Percentiles rank a stretch among this genome's conserved stretches.
These are phyloP conservation scores for Zygoascus hellenicus DNA, from an alignment of 1,139 yeast genomes.

Conservation along the genomic window DNA sequence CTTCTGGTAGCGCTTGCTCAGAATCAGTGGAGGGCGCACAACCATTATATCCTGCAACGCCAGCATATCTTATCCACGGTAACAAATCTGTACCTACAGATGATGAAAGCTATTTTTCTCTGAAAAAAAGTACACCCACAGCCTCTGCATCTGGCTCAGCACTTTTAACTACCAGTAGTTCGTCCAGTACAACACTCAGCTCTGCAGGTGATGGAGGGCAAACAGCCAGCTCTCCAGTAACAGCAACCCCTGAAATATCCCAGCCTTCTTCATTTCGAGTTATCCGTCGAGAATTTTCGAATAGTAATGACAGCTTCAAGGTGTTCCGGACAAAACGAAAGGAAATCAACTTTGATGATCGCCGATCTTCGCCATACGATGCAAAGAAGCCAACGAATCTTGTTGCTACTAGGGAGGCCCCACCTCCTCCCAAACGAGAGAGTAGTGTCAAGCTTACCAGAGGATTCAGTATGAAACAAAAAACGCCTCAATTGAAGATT, in stretches of 20 bases:
- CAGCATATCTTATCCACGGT: conserved; percentile 27
- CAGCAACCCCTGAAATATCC: background rate
- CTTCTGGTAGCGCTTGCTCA: conserved; percentile 6
- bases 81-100: conserved; percentile 5
- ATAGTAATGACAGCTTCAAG: conserved; percentile 46
- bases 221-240: background rate
- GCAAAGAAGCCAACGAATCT: conserved; percentile 29
- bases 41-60: conserved; percentile 26
- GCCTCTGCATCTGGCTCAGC: background rate
- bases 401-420: conserved; percentile 66
- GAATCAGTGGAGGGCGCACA: conserved; percentile 7
- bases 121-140: background rate
- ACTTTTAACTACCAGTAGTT: background rate
- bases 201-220: background rate
- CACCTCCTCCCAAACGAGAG: conserved; percentile 54
- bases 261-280: conserved; percentile 5
- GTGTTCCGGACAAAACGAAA: conserved; percentile 59
- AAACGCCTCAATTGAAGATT: background rate
- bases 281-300: conserved; percentile 5
- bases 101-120: conserved; percentile 23
- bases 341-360: conserved; percentile 77
- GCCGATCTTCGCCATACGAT: conserved; percentile 70
- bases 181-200: background rate
- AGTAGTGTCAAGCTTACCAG: conserved; percentile 13
- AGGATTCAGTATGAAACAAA: conserved; percentile 1